Conservation (phyloP, 2,329 filamentous ascomycete genomes). For the Calonectria multiphialidica region DNA sequence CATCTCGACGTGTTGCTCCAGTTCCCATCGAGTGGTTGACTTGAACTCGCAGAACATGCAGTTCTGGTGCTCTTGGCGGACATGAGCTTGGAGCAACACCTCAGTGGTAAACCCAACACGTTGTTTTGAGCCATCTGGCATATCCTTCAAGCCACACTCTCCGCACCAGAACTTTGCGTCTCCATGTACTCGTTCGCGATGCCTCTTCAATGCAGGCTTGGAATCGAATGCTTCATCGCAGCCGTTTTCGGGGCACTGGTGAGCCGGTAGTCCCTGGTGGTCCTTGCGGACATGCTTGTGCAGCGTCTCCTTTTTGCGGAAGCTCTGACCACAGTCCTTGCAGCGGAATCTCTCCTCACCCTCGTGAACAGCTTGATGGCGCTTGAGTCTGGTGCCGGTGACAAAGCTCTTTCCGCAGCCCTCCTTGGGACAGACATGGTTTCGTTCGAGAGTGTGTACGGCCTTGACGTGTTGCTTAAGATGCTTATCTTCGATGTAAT, state of each 20-base stretch:
- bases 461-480: conserved; percentile 87
- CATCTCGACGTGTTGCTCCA: conserved; percentile 83
- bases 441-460: conserved; percentile 78
- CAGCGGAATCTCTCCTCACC: conserved; percentile 83
- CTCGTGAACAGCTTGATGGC: conserved; percentile 81
- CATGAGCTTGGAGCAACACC: conserved; percentile 78
- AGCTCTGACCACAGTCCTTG: conserved; percentile 80
- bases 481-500: conserved; percentile 89
- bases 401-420: conserved; percentile 86
- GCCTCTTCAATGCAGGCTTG: conserved; percentile 76
- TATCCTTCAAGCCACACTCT: conserved; percentile 68
- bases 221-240: conserved; percentile 82
- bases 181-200: conserved; percentile 78
- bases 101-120: conserved; percentile 78
- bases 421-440: conserved; percentile 77
- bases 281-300: conserved; percentile 84
- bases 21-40: conserved; percentile 74
- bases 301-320: conserved; percentile 89
- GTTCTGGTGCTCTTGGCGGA: conserved; percentile 77
- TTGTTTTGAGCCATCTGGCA: conserved; percentile 53
- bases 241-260: conserved; percentile 70
- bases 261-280: conserved; percentile 80
- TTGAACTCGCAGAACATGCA: conserved; percentile 81
- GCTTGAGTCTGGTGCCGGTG: conserved; percentile 80
- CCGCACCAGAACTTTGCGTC: conserved; percentile 81